Percentiles rank a stretch among this genome's conserved stretches.
Conservation (phyloP, 1,284 basidiomycete genomes). For the Sporisorium graminicola region DNA sequence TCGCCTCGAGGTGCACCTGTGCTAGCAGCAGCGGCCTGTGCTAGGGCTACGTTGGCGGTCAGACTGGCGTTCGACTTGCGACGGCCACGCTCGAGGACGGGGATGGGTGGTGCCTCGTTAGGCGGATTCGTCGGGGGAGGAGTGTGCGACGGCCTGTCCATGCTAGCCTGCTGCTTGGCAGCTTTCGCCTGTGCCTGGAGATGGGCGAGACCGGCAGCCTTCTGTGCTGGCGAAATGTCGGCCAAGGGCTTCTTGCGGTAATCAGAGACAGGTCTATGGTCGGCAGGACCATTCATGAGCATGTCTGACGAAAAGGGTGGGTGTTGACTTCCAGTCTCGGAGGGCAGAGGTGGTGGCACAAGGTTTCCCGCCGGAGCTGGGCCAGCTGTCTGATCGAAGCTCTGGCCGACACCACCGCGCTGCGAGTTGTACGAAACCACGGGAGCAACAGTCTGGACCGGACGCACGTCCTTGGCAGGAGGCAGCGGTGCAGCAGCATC, state of each 20-base stretch:
- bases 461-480: conserved; percentile 25
- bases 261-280: conserved; percentile 55
- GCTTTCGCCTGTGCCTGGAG: conserved; percentile 39
- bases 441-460: neutral
- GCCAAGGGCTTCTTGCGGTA: conserved; percentile 57
- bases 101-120: conserved; percentile 31
- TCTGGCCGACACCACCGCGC: conserved; percentile 8
- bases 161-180: conserved; percentile 15
- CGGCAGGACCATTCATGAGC: conserved; percentile 36
- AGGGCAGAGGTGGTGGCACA: conserved; percentile 55
- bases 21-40: conserved; percentile 21
- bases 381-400: neutral
- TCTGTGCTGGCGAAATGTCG: conserved; percentile 45
- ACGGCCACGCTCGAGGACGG: conserved; percentile 37
- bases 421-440: neutral
- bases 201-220: conserved; percentile 47
- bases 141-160: conserved; percentile 13
- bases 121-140: conserved; percentile 24
- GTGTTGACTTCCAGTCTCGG: conserved; percentile 20
- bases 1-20: conserved; percentile 2
- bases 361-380: conserved; percentile 40
- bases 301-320: conserved; percentile 15
- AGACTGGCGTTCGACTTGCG: conserved; percentile 50
- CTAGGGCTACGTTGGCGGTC: conserved; percentile 39
- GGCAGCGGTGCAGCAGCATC: conserved; percentile 21